A percentile compares a stretch with the other conserved stretches of the same genome.
Evolutionary conservation across 345 rosid species (phyloP).

Genomic region (Hevea brasiliensis): DNA sequence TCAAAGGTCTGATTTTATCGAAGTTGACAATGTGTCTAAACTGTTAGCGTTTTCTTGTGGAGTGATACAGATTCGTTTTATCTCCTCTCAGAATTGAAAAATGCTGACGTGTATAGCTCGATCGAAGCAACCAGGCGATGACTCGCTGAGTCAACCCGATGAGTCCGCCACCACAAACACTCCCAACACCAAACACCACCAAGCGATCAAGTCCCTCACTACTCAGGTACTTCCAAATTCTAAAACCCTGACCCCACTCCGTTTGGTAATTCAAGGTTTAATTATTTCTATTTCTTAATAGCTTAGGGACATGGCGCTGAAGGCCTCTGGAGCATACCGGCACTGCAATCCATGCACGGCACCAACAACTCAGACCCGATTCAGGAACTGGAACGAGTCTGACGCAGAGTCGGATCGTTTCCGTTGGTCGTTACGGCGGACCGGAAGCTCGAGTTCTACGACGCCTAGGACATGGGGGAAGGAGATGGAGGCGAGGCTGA

Average conservation of each 20-base stretch:
- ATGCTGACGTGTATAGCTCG: constrained; percentile 98
- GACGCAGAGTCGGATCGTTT: constrained; percentile 49
- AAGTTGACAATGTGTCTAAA: constrained; percentile 1
- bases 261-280: background rate
- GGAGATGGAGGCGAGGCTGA: constrained; percentile 39
- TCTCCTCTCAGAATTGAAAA: constrained; percentile 20
- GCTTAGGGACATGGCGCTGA: constrained; percentile 37
- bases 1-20: background rate
- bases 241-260: background rate
- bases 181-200: constrained; percentile 33
- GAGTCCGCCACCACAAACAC: constrained; percentile 40
- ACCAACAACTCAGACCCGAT: constrained; percentile 12
- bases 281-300: constrained; percentile 16
- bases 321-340: constrained; percentile 36
- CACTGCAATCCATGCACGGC: constrained; percentile 34
- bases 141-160: constrained; percentile 48
- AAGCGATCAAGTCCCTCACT: constrained; percentile 67
- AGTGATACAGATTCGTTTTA: background rate
- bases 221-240: constrained; percentile 56
- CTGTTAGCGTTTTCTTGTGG: background rate
- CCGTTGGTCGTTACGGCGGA: constrained; percentile 26
- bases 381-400: constrained; percentile 17
- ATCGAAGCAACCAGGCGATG: constrained; percentile 74
- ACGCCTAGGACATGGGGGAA: constrained; percentile 33
- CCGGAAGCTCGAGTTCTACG: constrained; percentile 34